These are phyloP conservation scores for Typha latifolia DNA, from an alignment of 176 grass and related monocot genomes.

Conservation along the genomic window DNA sequence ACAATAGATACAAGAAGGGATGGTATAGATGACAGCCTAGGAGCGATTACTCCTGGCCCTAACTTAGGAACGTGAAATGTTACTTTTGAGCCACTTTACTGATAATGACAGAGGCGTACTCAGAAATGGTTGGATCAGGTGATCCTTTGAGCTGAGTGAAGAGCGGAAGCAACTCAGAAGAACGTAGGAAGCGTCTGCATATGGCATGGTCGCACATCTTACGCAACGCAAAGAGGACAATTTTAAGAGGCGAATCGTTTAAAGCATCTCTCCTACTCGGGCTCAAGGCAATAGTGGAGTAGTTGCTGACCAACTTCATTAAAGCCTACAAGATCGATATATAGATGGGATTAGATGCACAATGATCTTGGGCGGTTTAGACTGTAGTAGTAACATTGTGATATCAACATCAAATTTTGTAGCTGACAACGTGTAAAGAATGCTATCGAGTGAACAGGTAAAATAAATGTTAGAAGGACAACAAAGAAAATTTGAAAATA, in stretches of 20 bases:
- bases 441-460: too few species aligned
- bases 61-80: not conserved
- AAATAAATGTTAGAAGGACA: too few species aligned
- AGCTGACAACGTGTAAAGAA: too few species aligned
- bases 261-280: conserved; percentile 58
- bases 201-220: conserved; percentile 78
- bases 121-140: conserved; percentile 48
- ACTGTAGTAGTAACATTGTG: not conserved
- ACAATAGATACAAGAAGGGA: not conserved
- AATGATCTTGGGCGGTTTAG: too few species aligned
- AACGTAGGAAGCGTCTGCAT: conserved; percentile 63
- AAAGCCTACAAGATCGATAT: conserved; percentile 48
- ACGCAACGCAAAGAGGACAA: conserved; percentile 75
- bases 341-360: not conserved
- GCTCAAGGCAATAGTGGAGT: conserved; percentile 59
- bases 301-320: conserved; percentile 60
- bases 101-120: conserved; percentile 53
- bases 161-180: conserved; percentile 57
- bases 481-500: too few species aligned
- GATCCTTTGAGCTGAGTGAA: conserved; percentile 65
- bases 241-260: conserved; percentile 70
- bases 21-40: not conserved
- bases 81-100: conserved; percentile 41
- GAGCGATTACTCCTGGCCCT: not conserved
- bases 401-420: not conserved